A percentile compares a stretch with the other conserved stretches of the same genome.
These are phyloP conservation scores for Pseudonitzschia pungens DNA, from an alignment of 108 stramenopile species.

Conservation along the genomic window DNA sequence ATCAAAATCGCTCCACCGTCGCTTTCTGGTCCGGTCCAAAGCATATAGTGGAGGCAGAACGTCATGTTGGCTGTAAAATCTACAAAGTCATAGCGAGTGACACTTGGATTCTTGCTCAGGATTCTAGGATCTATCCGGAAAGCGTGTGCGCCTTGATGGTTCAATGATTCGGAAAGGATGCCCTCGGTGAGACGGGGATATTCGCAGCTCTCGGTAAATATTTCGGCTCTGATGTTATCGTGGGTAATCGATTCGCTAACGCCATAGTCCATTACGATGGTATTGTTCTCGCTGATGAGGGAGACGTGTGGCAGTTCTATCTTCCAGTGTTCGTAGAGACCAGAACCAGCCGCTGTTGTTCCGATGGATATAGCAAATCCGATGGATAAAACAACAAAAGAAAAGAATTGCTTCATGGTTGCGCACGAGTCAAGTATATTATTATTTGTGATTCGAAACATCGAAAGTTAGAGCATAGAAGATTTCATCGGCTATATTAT, in stretches of 20 bases:
- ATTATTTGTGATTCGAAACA: no score
- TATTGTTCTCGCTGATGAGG: background rate
- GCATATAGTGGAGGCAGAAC: background rate
- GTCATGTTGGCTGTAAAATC: background rate
- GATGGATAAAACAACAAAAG: no score
- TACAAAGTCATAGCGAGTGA: background rate
- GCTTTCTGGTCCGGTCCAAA: background rate
- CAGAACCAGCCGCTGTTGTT: no score
- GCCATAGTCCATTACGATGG: background rate
- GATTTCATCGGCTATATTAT: no score
- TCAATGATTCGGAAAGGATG: background rate
- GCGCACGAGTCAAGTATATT: no score
- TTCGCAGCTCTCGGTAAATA: background rate
- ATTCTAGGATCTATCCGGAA: background rate
- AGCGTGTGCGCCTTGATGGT: background rate
- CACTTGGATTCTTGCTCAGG: background rate
- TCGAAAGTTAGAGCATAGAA: no score
- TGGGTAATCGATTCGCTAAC: background rate
- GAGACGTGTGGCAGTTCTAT: no score
- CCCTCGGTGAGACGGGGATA: background rate
- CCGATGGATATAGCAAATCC: no score
- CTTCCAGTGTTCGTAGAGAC: no score
- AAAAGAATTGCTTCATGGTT: no score
- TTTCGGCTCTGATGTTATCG: background rate
- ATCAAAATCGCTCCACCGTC: background rate